These are phyloP conservation scores for Cornus kousa DNA, from an alignment of 148 eudicot genomes.

Conservation along the genomic window DNA sequence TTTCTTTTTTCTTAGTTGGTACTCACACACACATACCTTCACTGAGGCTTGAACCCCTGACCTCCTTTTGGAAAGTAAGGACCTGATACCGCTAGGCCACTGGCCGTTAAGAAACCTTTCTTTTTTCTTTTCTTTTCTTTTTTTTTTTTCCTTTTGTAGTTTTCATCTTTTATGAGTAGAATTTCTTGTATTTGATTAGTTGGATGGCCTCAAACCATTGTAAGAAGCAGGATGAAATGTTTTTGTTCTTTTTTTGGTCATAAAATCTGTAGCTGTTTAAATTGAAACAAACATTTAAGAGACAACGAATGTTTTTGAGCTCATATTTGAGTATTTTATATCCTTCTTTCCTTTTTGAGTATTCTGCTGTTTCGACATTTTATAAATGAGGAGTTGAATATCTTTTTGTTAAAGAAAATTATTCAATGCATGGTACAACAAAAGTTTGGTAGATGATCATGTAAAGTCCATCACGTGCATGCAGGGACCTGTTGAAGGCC, in stretches of 20 bases:
- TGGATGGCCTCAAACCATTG: slow-evolving; percentile 26
- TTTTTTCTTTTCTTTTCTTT: not conserved
- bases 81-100: too few species aligned
- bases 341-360: slow-evolving; percentile 7
- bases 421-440: slow-evolving; percentile 1
- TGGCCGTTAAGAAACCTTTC: not conserved
- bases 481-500: too few species aligned
- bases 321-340: slow-evolving; percentile 6
- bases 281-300: slow-evolving; percentile 21
- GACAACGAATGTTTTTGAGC: slow-evolving; percentile 33
- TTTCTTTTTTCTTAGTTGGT: too few species aligned
- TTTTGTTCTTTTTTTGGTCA: slow-evolving; percentile 21
- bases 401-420: not conserved
- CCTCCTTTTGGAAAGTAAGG: too few species aligned
- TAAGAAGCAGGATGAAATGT: slow-evolving; percentile 31
- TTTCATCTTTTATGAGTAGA: slow-evolving; percentile 4
- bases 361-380: slow-evolving; percentile 7
- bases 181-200: slow-evolving; percentile 5
- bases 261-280: slow-evolving; percentile 15
- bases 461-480: not conserved
- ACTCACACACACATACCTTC: too few species aligned
- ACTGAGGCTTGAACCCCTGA: too few species aligned
- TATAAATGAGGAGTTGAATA: not conserved
- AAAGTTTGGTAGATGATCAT: not conserved
- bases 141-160: not conserved